phyloP scores from a whole-genome alignment of 139 green algal genomes.

The Mesotaenium endlicherianum region DNA sequence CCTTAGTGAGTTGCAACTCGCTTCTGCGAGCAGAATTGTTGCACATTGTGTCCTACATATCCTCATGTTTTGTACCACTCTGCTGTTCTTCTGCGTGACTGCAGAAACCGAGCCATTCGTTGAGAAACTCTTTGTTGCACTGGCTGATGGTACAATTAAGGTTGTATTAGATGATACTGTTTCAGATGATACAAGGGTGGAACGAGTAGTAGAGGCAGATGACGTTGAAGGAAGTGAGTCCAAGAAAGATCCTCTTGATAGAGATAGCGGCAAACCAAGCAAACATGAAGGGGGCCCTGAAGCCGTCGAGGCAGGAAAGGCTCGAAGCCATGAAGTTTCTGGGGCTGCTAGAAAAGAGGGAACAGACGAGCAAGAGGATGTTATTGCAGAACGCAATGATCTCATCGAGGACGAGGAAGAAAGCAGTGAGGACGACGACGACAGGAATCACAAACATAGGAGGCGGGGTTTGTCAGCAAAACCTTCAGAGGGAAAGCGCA shows the following conservation, averaged over 20 bases:
- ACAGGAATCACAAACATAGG: conserved; percentile 47
- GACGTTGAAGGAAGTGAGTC: neutral
- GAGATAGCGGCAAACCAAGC: neutral
- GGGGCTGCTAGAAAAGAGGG: neutral
- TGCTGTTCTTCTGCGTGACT: neutral
- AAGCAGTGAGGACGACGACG: conserved; percentile 39
- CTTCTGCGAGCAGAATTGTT: neutral
- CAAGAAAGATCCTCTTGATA: conserved; percentile 7
- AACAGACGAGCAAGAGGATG: neutral
- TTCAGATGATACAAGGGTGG: neutral
- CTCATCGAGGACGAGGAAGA: conserved; percentile 14
- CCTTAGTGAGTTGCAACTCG: neutral
- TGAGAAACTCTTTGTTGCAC: conserved; percentile 17
- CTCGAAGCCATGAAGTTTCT: neutral
- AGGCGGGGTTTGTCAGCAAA: conserved; percentile 1
- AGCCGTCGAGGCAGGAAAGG: neutral
- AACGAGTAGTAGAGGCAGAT: neutral
- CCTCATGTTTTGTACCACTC: neutral
- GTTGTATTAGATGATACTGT: too few species aligned
- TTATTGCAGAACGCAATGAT: neutral
- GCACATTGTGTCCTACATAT: neutral
- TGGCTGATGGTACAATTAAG: conserved; percentile 26
- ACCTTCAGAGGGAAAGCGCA: too few species aligned
- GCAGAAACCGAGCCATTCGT: conserved; percentile 45
- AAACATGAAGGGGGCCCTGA: neutral